phyloP scores from a whole-genome alignment of 169 alveolate genomes.

The Plasmodium coatneyi region DNA sequence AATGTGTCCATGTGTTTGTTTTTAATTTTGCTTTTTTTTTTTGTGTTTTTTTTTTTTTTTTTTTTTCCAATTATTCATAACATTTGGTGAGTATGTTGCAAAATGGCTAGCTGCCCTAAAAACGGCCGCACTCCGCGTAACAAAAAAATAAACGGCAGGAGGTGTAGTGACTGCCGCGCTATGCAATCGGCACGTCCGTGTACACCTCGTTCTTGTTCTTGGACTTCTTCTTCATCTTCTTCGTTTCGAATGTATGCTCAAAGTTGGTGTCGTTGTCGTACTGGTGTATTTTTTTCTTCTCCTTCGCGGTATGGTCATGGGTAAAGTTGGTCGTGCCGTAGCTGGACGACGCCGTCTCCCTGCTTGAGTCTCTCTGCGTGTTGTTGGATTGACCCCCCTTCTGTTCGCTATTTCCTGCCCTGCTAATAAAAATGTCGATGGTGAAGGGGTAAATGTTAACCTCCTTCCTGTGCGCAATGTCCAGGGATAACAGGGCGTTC shows the following conservation, averaged over 20 bases:
- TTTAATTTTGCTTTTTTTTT: not conserved
- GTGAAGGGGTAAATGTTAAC: slow-evolving; percentile 83
- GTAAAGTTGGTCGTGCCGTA: not conserved
- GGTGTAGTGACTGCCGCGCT: not conserved
- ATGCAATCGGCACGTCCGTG: slow-evolving; percentile 51
- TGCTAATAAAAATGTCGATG: slow-evolving; percentile 85
- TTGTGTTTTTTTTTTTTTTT: not conserved
- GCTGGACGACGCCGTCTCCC: not conserved
- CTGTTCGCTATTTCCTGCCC: slow-evolving; percentile 60
- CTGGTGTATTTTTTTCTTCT: not conserved
- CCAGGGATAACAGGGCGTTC: slow-evolving; percentile 82
- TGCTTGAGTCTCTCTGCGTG: not conserved
- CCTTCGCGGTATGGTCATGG: not conserved
- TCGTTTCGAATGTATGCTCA: slow-evolving; percentile 67
- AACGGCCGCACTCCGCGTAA: not conserved
- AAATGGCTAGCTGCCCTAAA: slow-evolving; percentile 6
- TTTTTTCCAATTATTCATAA: not conserved
- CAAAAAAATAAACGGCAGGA: slow-evolving; percentile 4
- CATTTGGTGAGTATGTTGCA: not conserved
- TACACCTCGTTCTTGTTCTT: slow-evolving; percentile 72
- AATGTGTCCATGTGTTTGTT: not conserved
- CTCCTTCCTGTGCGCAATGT: slow-evolving; percentile 82
- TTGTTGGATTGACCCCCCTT: slow-evolving; percentile 4
- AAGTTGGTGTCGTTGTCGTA: slow-evolving; percentile 45
- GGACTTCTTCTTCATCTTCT: slow-evolving; percentile 43